These are phyloP conservation scores for Monascus purpureus DNA, from an alignment of 495 filamentous ascomycete genomes.

Conservation along the genomic window DNA sequence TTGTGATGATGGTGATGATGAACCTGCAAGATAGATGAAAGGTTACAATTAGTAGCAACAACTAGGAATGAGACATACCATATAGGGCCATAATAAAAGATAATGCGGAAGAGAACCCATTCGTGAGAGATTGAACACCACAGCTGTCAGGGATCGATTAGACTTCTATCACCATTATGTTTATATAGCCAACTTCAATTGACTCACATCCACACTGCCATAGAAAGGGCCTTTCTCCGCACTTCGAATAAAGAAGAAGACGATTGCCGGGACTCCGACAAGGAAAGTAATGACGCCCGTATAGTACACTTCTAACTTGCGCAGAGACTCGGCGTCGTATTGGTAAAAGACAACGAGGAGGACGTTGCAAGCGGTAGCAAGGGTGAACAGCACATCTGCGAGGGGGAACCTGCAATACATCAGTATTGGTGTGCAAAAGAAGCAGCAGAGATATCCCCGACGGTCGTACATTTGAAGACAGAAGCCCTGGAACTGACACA, in stretches of 20 bases:
- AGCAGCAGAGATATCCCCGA: no score
- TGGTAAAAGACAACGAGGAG: constrained; percentile 30
- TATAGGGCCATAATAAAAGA: constrained; percentile 31
- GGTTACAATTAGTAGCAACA: no score
- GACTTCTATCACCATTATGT: background rate
- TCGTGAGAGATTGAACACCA: constrained; percentile 33
- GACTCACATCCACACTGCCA: constrained; percentile 26
- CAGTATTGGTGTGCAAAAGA: no score
- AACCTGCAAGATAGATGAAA: constrained; percentile 14
- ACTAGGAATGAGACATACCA: constrained; percentile 17
- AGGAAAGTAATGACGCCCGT: constrained; percentile 18
- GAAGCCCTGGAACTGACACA: constrained; percentile 36
- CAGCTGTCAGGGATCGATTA: constrained; percentile 9
- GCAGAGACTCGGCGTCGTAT: constrained; percentile 23
- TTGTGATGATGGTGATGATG: constrained; percentile 20
- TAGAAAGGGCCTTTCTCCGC: constrained; percentile 27
- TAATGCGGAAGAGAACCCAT: constrained; percentile 30
- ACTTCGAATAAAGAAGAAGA: constrained; percentile 26
- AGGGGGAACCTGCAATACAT: constrained; percentile 24
- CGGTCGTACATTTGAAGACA: constrained; percentile 29
- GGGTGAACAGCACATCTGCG: constrained; percentile 36
- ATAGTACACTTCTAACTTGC: constrained; percentile 28
- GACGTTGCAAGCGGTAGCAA: constrained; percentile 31
- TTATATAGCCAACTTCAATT: constrained; percentile 1
- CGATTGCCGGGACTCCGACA: constrained; percentile 27